Evolutionary conservation across 2,329 filamentous ascomycete species (phyloP).

Genomic region (Tolypocladium tropicale): DNA sequence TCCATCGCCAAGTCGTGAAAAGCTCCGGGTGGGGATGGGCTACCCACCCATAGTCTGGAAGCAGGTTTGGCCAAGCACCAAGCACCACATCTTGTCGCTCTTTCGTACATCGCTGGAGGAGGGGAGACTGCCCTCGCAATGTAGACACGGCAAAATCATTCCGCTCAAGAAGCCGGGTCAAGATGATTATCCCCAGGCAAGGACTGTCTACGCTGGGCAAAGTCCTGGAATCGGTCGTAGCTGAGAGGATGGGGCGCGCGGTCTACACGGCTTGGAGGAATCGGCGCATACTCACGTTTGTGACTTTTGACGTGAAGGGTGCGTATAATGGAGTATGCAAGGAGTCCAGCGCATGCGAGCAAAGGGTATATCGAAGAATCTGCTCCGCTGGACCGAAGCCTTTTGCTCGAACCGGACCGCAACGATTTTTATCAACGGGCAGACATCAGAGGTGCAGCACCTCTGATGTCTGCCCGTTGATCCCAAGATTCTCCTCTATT

Average conservation of each 20-base stretch:
- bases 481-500: slow-evolving; percentile 23
- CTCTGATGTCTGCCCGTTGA: slow-evolving; percentile 12
- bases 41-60: slow-evolving; percentile 9
- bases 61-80: slow-evolving; percentile 7
- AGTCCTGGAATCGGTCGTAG: slow-evolving; percentile 4
- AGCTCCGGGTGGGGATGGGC: slow-evolving; percentile 10
- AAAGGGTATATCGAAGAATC: slow-evolving; percentile 5
- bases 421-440: neutral
- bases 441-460: neutral
- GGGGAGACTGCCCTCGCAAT: slow-evolving; percentile 9
- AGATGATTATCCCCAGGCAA: slow-evolving; percentile 13
- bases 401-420: slow-evolving; percentile 4
- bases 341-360: slow-evolving; percentile 5
- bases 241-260: slow-evolving; percentile 4
- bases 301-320: slow-evolving; percentile 7
- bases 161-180: slow-evolving; percentile 17
- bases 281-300: slow-evolving; percentile 3
- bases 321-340: slow-evolving; percentile 8
- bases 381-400: slow-evolving; percentile 6
- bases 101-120: slow-evolving; percentile 9
- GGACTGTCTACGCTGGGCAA: slow-evolving; percentile 15
- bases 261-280: neutral
- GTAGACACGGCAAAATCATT: slow-evolving; percentile 16
- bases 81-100: slow-evolving; percentile 6
- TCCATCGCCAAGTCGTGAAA: slow-evolving; percentile 11